Base-by-base conservation (phyloP, 1,139 yeast genomes). In the Pichia sp. region DNA sequence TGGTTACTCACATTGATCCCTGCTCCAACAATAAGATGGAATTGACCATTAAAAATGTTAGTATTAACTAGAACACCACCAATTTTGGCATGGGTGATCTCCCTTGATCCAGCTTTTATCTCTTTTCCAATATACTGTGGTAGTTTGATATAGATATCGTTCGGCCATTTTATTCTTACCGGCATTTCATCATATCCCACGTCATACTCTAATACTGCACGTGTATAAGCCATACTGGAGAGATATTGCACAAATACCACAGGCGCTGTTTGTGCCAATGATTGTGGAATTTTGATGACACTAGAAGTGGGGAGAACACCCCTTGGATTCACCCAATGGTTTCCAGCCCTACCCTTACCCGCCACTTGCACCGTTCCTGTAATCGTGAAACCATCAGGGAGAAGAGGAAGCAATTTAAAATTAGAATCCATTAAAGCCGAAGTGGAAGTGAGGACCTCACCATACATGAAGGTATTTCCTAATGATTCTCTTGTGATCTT, bases 291-390 rank as follows among this genome's bases (percentile, higher is more conserved):
- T 37, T 77, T 71, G 44, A 86, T 59, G 6, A 86, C 71, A 1
- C 77, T 71, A 0, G 96, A 85, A 22, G 78, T 74, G 0, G 97
- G 95, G 58, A 87, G 62, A 1, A 87, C 94, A 7, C 99, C 99
- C 25, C 73, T 71, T 1, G 98, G 98, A 47, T 86, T 88, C 19
- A 93, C 79, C 98, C 98, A 93, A 2, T 79, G 79, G 50, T 93
- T 93, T 3, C 93, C 94, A 6, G 96, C 94, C 41, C 99, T 73
- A 1, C 99, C 99, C 35, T 93, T 68, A 1, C 98, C 99, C 1
- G 87, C 73, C 1, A 85, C 78, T 56, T 93, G 99, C 3, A 83
- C 74, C 1, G 91, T 77, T 2, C 93, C 94, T 4, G 81, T 70
- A n/a, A 77, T 63, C 0, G 81, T 65, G 32, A 78, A 67, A 0